Base-by-base conservation (phyloP, 176 grass and related monocot species). In the Oryza brachyantha region DNA sequence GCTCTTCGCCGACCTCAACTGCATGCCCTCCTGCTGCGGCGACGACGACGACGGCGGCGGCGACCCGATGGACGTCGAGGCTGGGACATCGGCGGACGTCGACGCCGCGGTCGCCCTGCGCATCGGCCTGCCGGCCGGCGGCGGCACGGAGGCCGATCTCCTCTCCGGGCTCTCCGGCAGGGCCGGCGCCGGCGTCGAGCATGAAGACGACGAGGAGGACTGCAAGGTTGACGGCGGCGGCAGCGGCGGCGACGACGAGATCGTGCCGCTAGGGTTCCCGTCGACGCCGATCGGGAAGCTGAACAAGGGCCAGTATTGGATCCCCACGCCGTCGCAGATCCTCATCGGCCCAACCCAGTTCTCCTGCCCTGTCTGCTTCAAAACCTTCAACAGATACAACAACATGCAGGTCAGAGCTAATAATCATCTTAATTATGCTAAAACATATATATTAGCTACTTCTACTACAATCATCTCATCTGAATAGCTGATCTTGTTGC, bases 221-320 rank as follows among this genome's bases (percentile, higher is more conserved):
- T 85, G 84, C 66, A 85, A 75, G 72, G 28, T 28, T 43, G 86
- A 78, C 55, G 13, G 26, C 13, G 74, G 79, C 63, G 46, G 22
- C 52, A 24, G 52, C 25, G 57, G 80, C 17, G 75, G 69, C 27
- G 75, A 58, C 7, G 86, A 92, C 19, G 89, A 90, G 40, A 59
- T 84, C 57, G 87, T 89, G 46, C 87, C 92, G 32, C 61, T 98
- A 74, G 90, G 92, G 25, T 98, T 90, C 84, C 68, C 78, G 25
- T 80, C 94, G 13, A 94, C 89, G 66, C 89, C 94, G 72, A 92
- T 98, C 66, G 95, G 95, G 35, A 92, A 73, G 87, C 95, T 98
- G 31, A 98, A 94, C 92, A 98, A 98, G 70, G 95, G 95, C 14
- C 95, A 98, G 83, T 94, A 98, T 66, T 98, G 95, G 95, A 98